phyloP scores from a whole-genome alignment of 495 filamentous ascomycete genomes.

The Podospora comata region DNA sequence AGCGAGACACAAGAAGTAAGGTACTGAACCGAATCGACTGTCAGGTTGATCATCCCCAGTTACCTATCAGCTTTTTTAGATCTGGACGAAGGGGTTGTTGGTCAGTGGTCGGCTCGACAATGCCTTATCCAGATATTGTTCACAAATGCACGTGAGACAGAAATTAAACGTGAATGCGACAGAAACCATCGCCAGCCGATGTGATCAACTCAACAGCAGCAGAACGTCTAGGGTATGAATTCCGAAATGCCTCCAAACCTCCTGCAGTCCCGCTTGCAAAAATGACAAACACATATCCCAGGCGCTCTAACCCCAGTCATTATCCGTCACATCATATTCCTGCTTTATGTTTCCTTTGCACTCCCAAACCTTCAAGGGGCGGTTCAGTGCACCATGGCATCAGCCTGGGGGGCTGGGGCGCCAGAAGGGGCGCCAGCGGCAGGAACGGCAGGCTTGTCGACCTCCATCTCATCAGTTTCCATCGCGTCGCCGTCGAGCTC shows the following conservation, averaged over 20 bases:
- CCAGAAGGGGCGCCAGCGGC: conserved; percentile 7
- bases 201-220: conserved; percentile 5
- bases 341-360: background rate
- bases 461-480: conserved; percentile 58
- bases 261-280: conserved; percentile 15
- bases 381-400: conserved; percentile 20
- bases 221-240: conserved; percentile 28
- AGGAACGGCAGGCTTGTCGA: conserved; percentile 44
- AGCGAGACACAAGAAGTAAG: too few species aligned
- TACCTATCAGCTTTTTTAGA: too few species aligned
- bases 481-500: conserved; percentile 69
- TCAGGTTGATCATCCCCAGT: too few species aligned
- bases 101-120: too few species aligned
- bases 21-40: too few species aligned
- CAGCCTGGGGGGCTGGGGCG: conserved; percentile 2
- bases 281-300: conserved; percentile 14
- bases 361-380: background rate
- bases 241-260: conserved; percentile 1
- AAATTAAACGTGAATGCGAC: background rate
- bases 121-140: too few species aligned
- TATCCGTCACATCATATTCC: conserved; percentile 2
- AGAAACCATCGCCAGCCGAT: conserved; percentile 6
- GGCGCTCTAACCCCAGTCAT: background rate
- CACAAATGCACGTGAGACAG: background rate
- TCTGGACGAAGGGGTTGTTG: too few species aligned